Base-by-base conservation (phyloP, 805 yeast species). In the Candida endomychidarum region DNA sequence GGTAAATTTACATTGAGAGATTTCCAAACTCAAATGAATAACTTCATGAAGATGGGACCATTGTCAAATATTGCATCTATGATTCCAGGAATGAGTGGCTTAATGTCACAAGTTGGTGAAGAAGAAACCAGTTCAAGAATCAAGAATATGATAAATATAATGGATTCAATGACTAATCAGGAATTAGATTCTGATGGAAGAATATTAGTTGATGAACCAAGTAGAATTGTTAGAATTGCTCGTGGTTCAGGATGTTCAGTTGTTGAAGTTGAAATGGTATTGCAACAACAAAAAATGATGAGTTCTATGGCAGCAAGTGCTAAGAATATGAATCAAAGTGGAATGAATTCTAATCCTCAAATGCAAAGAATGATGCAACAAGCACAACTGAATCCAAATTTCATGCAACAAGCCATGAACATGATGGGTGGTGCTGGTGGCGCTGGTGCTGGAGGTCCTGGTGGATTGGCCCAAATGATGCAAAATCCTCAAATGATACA, bases 41-140 rank as follows among this genome's bases (percentile, higher is more conserved):
- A 90, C 50, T 85, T 93, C 52, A 73, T 91, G 78, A 93, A 93
- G 62, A 87, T 93, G 95, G 99, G 99, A 2, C 97, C 98, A 3
- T 67, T 91, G 39, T 82, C 95, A 17, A 90, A 93, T 59, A 87
- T 91, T 47, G 96, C 97, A 2, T 79, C 84, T 39, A 91, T 91
- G 97, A 81, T 91, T 44, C 99, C 99, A 0, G 87, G 96, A 55
- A 78, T 89, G 66, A 79, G 90, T 25, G 80, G 78, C 50, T 74
- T 91, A 74, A 83, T 91, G 77, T 80, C 75, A 38, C 91, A 86
- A 60, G 81, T 87, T 31, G 93, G 95, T 19, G 97, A 89, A 58
- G 96, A 88, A 52, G 98, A 93, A 54, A 83, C 96, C 0, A 78
- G 87, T n/a, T 74, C 77, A 40, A 76, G 83, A 56, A 73, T 91